phyloP scores from a whole-genome alignment of 768 basidiomycete genomes.

The Xerocomus potaroensis region DNA sequence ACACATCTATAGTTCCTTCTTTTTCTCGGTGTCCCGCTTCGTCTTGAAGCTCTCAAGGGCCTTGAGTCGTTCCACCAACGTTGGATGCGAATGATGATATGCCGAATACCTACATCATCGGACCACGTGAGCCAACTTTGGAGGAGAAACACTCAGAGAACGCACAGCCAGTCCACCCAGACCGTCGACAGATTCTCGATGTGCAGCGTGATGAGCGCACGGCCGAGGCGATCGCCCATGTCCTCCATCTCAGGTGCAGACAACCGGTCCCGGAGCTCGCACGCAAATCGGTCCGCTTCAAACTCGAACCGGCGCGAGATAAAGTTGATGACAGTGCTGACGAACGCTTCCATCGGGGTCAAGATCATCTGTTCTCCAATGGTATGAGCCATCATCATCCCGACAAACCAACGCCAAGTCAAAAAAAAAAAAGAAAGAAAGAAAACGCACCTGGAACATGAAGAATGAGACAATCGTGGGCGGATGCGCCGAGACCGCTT shows the following conservation, averaged over 20 bases:
- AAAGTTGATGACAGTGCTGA: conserved; percentile 72
- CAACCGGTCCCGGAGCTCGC: conserved; percentile 56
- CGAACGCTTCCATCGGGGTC: conserved; percentile 71
- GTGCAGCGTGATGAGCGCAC: conserved; percentile 81
- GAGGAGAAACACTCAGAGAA: no score
- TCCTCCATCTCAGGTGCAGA: conserved; percentile 57
- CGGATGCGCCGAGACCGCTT: conserved; percentile 55
- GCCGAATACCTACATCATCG: conserved; percentile 88
- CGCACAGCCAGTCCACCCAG: conserved; percentile 87
- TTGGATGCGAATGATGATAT: conserved; percentile 95
- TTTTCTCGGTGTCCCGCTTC: conserved; percentile 28
- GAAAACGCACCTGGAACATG: conserved; percentile 80
- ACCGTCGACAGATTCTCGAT: conserved; percentile 91
- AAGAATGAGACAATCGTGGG: conserved; percentile 85
- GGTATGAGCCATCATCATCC: no score
- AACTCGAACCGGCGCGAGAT: conserved; percentile 87
- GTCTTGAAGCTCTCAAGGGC: conserved; percentile 69
- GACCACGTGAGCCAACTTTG: no score
- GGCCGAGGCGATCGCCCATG: conserved; percentile 81
- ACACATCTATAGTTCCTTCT: conserved; percentile 24
- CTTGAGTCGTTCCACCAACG: conserved; percentile 82
- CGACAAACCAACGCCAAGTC: no score
- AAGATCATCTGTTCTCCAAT: conserved; percentile 59
- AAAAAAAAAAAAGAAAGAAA: no score
- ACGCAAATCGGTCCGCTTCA: conserved; percentile 87